phyloP scores from a whole-genome alignment of 805 yeast species.

The Metschnikowia baotianmanensis region DNA sequence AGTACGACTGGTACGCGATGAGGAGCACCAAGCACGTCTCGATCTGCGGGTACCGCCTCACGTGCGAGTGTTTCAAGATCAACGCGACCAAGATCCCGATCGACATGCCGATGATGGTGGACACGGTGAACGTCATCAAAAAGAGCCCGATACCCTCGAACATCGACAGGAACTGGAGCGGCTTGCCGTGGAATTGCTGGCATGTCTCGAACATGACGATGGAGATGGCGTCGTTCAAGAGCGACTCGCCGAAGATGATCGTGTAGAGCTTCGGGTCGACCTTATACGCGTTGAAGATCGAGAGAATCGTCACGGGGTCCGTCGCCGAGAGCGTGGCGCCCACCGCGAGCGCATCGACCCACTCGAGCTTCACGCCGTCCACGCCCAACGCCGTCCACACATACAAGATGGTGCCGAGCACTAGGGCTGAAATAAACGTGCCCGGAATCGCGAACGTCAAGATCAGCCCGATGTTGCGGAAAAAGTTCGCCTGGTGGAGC shows the following conservation, averaged over 20 bases:
- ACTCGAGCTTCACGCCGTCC: slow-evolving; percentile 83
- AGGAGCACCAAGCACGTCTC: slow-evolving; percentile 90
- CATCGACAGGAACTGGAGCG: slow-evolving; percentile 66
- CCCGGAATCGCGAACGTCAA: slow-evolving; percentile 96
- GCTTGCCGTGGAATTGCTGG: slow-evolving; percentile 88
- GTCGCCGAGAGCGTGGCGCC: slow-evolving; percentile 98
- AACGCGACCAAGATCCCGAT: slow-evolving; percentile 89
- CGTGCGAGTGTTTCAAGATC: slow-evolving; percentile 85
- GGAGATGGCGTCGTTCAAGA: slow-evolving; percentile 94
- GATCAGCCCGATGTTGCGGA: slow-evolving; percentile 86
- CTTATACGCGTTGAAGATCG: slow-evolving; percentile 95
- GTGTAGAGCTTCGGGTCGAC: slow-evolving; percentile 98
- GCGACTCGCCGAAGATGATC: slow-evolving; percentile 93
- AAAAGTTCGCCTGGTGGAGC: slow-evolving; percentile 92
- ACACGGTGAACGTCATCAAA: slow-evolving; percentile 87
- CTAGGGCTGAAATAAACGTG: slow-evolving; percentile 87
- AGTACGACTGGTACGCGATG: slow-evolving; percentile 93
- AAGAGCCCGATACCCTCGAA: slow-evolving; percentile 94
- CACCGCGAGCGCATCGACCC: slow-evolving; percentile 95
- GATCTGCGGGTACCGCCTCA: slow-evolving; percentile 93
- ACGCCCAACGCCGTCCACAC: slow-evolving; percentile 90
- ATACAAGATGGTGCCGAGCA: slow-evolving; percentile 81
- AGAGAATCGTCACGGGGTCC: slow-evolving; percentile 95
- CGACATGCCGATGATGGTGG: slow-evolving; percentile 83
- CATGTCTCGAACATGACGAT: slow-evolving; percentile 99